Percentiles rank a stretch among this genome's conserved stretches.
Conservation (phyloP, 345 rosid genomes). For the Sisymbrium altissimum region DNA sequence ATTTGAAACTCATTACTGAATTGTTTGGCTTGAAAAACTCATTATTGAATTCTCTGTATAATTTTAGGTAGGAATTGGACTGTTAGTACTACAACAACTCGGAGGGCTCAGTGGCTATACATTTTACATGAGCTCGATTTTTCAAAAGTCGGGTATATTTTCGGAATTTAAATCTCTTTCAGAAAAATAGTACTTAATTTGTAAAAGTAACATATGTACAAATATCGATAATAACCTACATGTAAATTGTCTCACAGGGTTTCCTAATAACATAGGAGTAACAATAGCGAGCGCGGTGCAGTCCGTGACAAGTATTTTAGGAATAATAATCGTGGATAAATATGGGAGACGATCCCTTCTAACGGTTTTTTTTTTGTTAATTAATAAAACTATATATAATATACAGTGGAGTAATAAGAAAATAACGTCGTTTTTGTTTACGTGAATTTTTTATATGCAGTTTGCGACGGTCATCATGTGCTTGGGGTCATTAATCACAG, state of each 20-base stretch:
- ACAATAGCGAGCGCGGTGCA: conserved; percentile 18
- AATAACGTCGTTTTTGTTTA: background rate
- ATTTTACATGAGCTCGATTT: conserved; percentile 54
- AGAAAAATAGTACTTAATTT: background rate
- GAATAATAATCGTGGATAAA: conserved; percentile 64
- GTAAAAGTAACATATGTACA: background rate
- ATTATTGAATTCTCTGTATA: background rate
- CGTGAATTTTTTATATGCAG: conserved; percentile 33
- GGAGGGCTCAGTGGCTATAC: conserved; percentile 68
- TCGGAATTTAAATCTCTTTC: background rate
- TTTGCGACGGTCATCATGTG: conserved; percentile 75
- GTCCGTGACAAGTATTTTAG: conserved; percentile 63
- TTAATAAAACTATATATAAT: background rate
- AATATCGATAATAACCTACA: background rate
- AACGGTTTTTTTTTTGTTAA: conserved; percentile 36
- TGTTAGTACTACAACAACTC: conserved; percentile 76
- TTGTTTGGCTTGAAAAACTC: too few relatives aligned
- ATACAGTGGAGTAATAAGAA: background rate
- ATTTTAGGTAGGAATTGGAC: conserved; percentile 60
- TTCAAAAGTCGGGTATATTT: conserved; percentile 45
- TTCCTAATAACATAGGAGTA: conserved; percentile 30
- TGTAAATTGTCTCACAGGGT: background rate
- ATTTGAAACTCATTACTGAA: background rate
- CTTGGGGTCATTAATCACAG: conserved; percentile 61
- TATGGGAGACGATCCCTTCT: conserved; percentile 71